These are phyloP conservation scores for Glycine tomentella DNA, from an alignment of 306 rosid genomes.

Conservation along the genomic window DNA sequence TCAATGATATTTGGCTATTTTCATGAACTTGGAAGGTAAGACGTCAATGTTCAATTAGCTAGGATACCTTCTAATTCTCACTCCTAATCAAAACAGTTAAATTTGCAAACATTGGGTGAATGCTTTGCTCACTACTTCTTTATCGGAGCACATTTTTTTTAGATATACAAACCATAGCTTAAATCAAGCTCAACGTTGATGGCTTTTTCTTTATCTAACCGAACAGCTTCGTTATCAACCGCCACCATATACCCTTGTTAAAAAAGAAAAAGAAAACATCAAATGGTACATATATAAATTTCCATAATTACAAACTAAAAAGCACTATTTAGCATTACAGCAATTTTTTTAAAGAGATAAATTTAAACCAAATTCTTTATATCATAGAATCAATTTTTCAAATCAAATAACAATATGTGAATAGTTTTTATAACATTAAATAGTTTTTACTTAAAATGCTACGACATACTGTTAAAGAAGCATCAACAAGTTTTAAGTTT, in stretches of 20 bases:
- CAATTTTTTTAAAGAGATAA: too few relatives aligned
- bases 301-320: not conserved
- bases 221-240: slow-evolving; percentile 37
- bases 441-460: not conserved
- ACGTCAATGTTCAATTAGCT: slow-evolving; percentile 35
- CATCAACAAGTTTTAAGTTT: too few relatives aligned
- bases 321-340: not conserved
- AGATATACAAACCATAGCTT: not conserved
- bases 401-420: not conserved
- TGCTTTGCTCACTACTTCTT: not conserved
- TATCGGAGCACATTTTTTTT: not conserved
- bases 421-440: not conserved
- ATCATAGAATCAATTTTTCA: not conserved
- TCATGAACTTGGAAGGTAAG: slow-evolving; percentile 55
- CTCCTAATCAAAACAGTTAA: slow-evolving; percentile 36
- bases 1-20: slow-evolving; percentile 17
- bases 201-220: slow-evolving; percentile 18
- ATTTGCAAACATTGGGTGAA: not conserved
- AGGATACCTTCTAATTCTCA: slow-evolving; percentile 11
- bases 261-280: not conserved
- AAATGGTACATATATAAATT: not conserved
- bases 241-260: not conserved
- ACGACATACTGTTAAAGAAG: not conserved
- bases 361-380: too few relatives aligned
- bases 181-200: slow-evolving; percentile 34